These are phyloP conservation scores for Lolium multiflorum DNA, from an alignment of 176 grass and related monocot genomes.

Conservation along the genomic window DNA sequence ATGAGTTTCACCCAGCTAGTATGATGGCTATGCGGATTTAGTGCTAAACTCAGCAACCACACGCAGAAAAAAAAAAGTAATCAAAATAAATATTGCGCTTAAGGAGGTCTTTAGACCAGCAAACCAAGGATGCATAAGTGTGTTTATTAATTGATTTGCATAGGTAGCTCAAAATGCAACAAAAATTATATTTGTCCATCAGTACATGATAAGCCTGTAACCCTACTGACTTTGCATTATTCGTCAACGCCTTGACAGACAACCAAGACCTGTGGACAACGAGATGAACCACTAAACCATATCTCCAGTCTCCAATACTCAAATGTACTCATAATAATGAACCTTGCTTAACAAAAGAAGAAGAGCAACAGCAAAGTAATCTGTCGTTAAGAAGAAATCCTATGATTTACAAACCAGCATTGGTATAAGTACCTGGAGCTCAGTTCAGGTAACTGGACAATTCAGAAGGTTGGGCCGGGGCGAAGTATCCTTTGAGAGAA, in stretches of 20 bases:
- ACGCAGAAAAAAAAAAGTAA: not conserved
- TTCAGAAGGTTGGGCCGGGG: not conserved
- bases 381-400: not conserved
- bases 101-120: not conserved
- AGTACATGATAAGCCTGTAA: not conserved
- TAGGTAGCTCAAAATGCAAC: not conserved
- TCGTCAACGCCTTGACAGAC: not conserved
- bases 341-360: not conserved
- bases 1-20: not conserved
- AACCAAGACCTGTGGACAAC: not conserved
- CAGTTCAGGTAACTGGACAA: conserved; percentile 14
- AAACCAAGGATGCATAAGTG: not conserved
- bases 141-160: not conserved
- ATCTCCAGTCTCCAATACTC: not conserved
- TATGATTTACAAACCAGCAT: not conserved
- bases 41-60: not conserved
- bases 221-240: not conserved
- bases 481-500: not conserved
- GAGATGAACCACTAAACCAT: not conserved
- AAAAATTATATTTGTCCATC: not conserved
- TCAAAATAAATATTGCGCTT: not conserved
- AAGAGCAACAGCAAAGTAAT: not conserved
- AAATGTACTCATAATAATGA: not conserved
- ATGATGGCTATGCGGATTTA: not conserved
- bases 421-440: conserved; percentile 8